phyloP scores from a whole-genome alignment of 768 basidiomycete genomes.

The Serendipita sp. region DNA sequence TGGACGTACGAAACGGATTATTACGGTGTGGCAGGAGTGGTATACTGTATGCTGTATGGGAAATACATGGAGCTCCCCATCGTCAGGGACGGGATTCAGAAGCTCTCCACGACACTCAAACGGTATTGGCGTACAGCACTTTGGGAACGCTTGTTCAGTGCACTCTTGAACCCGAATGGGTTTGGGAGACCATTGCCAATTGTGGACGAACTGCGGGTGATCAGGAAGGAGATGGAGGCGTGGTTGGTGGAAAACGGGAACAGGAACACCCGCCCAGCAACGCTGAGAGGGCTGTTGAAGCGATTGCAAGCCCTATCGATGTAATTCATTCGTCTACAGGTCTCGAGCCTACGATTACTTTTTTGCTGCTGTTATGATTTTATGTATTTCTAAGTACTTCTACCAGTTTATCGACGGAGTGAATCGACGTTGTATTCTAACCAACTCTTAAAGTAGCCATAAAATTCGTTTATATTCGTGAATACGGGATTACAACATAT shows the following conservation, averaged over 20 bases:
- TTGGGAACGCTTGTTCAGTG: slow-evolving; percentile 71
- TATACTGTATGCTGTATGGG: slow-evolving; percentile 92
- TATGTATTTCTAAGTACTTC: neutral
- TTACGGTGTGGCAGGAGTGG: slow-evolving; percentile 83
- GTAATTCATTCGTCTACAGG: neutral
- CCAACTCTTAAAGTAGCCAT: neutral
- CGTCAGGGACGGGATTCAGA: slow-evolving; percentile 20
- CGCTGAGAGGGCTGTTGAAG: neutral
- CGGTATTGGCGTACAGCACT: slow-evolving; percentile 89
- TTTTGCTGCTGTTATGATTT: neutral
- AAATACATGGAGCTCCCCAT: slow-evolving; percentile 78
- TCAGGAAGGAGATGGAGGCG: slow-evolving; percentile 69
- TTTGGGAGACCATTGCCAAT: slow-evolving; percentile 55
- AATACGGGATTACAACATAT: no score
- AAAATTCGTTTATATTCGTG: neutral
- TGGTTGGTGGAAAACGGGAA: slow-evolving; percentile 83
- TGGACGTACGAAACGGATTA: slow-evolving; percentile 98
- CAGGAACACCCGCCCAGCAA: slow-evolving; percentile 31
- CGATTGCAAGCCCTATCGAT: slow-evolving; percentile 1
- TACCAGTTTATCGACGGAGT: neutral
- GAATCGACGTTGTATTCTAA: neutral
- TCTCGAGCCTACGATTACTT: neutral
- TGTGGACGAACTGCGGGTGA: slow-evolving; percentile 39
- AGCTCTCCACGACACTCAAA: slow-evolving; percentile 64
- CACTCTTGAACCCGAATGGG: slow-evolving; percentile 67